Base-by-base conservation (phyloP, 768 basidiomycete species). In the Kwoniella pini region DNA sequence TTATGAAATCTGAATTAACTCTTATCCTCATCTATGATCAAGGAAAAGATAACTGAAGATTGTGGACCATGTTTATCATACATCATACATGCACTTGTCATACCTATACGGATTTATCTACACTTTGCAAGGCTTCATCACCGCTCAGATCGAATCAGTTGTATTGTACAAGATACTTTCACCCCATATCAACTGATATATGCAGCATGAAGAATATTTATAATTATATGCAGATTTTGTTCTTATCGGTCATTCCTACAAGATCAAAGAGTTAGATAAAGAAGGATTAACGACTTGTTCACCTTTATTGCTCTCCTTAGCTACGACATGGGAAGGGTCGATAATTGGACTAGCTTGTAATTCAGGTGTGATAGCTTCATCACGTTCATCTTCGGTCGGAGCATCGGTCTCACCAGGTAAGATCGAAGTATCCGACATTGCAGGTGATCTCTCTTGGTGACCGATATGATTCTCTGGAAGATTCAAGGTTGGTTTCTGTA, bases 311-410 rank as follows among this genome's bases (percentile, higher is more conserved):
- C 40, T 57, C 45, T 39, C 46, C 24, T 22, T 38, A n/a, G 55
- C 31, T 7, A 27, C 24, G 3, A 31, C 5, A 57, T 57, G 49
- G 15, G 50, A 22, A 19, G 49, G 48, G 38, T 52, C 30, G 7
- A 54, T 44, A 10, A 38, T 21, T 17, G 31, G 19, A 38, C 65
- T 70, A n/a, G 45, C 24, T 30, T 42, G 54, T 38, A 70, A 50
- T 22, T 66, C 65, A 30, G 68, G 68, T 4, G 68, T 70, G 30
- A 57, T 45, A 17, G 65, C 68, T 46, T 55, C 61, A 13, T 40
- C 51, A 2, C 49, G 17, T 22, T 59, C 63, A n/a, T 70, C 68
- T 19, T 63, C 62, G 24, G 61, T 59, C 28, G 55, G 13, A 24
- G 38, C 65, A 17, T 56, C 59, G 15, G 48, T 62, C 39, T 59